Evolutionary conservation across 768 basidiomycete species (phyloP).

Genomic region (Lentinula raphanica): DNA sequence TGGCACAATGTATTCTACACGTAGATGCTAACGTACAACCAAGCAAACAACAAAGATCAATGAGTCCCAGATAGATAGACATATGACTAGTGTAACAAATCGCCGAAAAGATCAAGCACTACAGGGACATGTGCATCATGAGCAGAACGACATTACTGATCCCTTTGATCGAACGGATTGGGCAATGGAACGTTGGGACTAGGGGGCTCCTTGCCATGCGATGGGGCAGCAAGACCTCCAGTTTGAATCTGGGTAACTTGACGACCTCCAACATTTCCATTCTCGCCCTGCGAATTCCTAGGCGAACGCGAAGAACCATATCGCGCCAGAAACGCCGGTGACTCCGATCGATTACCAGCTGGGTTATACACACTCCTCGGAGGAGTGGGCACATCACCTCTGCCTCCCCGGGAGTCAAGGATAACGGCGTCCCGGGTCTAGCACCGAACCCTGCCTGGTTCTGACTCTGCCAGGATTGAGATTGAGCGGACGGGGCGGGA

Average conservation of each 20-base stretch:
- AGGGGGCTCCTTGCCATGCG: background rate
- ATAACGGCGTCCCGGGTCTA: background rate
- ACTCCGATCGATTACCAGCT: background rate
- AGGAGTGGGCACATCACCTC: background rate
- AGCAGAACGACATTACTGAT: background rate
- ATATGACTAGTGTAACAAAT: background rate
- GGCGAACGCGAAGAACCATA: background rate
- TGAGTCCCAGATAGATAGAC: no score
- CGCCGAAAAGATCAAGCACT: background rate
- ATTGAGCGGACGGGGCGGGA: background rate
- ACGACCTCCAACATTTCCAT: background rate
- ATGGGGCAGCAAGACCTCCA: background rate
- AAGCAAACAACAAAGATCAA: no score
- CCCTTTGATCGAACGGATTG: slow-evolving; percentile 1
- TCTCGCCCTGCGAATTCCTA: background rate
- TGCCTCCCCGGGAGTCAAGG: slow-evolving; percentile 3
- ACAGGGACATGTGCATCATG: background rate
- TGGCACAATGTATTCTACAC: no score
- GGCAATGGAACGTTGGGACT: background rate
- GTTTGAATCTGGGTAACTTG: background rate
- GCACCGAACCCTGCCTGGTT: background rate
- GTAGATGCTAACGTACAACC: no score
- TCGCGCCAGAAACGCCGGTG: background rate
- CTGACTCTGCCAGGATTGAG: background rate
- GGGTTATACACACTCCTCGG: background rate